Evolutionary conservation across 805 yeast species (phyloP).

Genomic region (Metschnikowia cerradonensis): DNA sequence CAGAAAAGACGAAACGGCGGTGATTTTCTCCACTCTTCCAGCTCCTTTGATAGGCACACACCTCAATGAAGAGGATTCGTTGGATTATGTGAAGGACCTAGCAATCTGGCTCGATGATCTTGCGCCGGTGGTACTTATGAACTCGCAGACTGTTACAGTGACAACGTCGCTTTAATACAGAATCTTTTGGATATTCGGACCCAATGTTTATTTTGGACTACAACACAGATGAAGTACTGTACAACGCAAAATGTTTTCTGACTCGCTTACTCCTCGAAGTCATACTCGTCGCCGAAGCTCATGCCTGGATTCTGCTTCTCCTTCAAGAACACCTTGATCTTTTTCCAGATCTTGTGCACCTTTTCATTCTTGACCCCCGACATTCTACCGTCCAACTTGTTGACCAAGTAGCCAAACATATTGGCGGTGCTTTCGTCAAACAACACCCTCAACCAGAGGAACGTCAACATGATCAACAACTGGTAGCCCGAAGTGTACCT

Average conservation of each 20-base stretch:
- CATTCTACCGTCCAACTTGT: constrained; percentile 41
- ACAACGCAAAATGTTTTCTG: too few species aligned
- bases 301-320: constrained; percentile 21
- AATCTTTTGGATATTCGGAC: not conserved
- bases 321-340: constrained; percentile 26
- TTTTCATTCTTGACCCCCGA: constrained; percentile 43
- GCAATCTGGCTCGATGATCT: constrained; percentile 77
- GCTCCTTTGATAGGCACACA: constrained; percentile 85
- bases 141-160: constrained; percentile 93
- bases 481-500: constrained; percentile 71
- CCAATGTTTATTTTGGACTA: too few species aligned
- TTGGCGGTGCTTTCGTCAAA: constrained; percentile 46
- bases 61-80: constrained; percentile 58
- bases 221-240: too few species aligned
- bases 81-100: constrained; percentile 70
- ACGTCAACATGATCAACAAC: constrained; percentile 49
- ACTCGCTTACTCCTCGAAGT: not conserved
- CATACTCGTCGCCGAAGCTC: constrained; percentile 4
- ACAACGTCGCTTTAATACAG: constrained; percentile 71
- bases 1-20: constrained; percentile 48
- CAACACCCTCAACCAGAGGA: constrained; percentile 70
- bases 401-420: constrained; percentile 39
- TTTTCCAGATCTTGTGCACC: constrained; percentile 36
- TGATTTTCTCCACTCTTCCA: constrained; percentile 86
- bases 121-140: constrained; percentile 79